Evolutionary conservation across 2,329 filamentous ascomycete genomes (phyloP), one percentile per base, ranked within the genome.

Genomic region (Ampelomyces quisqualis): DNA sequence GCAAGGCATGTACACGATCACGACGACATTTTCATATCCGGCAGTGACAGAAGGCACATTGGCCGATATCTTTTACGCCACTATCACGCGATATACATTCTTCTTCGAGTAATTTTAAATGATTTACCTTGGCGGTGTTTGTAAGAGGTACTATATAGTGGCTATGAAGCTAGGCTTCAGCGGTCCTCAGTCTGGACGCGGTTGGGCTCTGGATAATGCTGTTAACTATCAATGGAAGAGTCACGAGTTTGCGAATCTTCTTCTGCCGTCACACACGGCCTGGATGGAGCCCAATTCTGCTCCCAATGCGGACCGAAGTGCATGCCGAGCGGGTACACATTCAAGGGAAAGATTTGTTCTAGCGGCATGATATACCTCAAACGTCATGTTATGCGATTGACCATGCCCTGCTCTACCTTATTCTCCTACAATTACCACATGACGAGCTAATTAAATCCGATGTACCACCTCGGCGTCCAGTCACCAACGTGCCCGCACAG

Each of bases 401-500:
- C n/a, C n/a, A n/a, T n/a, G n/a, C n/a, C n/a, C n/a, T n/a, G n/a
- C n/a, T n/a, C n/a, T n/a, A n/a, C n/a, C n/a, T n/a, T n/a, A n/a
- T n/a, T n/a, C n/a, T n/a, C n/a, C n/a, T n/a, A n/a, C n/a, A n/a
- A n/a, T n/a, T n/a, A n/a, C n/a, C n/a, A n/a, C n/a, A n/a, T n/a
- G n/a, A n/a, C n/a, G n/a, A n/a, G n/a, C n/a, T n/a, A n/a, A n/a
- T n/a, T n/a, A n/a, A 18, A 26, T 34, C 13, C 17, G 7, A 18
- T 31, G 40, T 26, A 41, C 40, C 30, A 55, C 41, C 13, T 45
- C 36, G 48, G 45, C 43, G 42, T 43, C 43, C 29, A 47, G 32
- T 52, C 39, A 39, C 23, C 19, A 47, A 52, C 42, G 47, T 58
- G 47, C 48, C 21, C 34, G 49, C 53, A 45, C 17, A 26, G 47